Base-by-base conservation (phyloP, 2,329 filamentous ascomycete genomes). In the Grosmannia clavigera region DNA sequence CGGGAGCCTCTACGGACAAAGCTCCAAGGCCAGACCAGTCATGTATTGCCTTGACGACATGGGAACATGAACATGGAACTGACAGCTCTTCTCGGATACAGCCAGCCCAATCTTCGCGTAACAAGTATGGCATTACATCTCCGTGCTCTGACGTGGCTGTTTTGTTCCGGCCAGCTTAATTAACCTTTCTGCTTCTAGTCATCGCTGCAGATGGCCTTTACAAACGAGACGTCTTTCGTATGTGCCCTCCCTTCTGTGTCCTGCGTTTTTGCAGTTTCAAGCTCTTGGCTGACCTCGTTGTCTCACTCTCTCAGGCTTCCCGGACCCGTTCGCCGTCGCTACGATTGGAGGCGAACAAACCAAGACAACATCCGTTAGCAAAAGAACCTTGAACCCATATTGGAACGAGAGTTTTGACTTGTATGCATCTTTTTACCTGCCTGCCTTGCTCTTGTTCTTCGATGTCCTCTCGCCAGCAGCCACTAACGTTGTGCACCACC, bases 361-460 rank as follows among this genome's bases (percentile, higher is more conserved):
- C 61, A 90, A 92, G 75, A 97, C 94, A n/a, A 99, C 94, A 12
- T 87, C 87, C 46, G 94, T 97, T 67, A 95, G 94, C 73, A 97
- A 96, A 76, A 88, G 94, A 76, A 97, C 94, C 12, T 78, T 99
- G 74, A 97, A 96, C 74, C 94, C 94, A n/a, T 99, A 99, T 74
- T 99, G 94, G 94, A 99, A 99, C 74, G 94, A 99, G 78, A 91
- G 85, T 71, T 99, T 99, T 77, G 94, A 99, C 74, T 87, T 99
- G 94, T 97, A 84, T 69, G 87, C 48, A 11, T 22, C 50, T 22
- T 60, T 70, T 27, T 35, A 4, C n/a, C 38, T 63, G 46, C 62
- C 54, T 62, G 61, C 22, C 53, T 40, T 43, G 12, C 55, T 60
- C 52, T 59, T 57, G 62, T 65, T 66, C 67, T 65, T 54, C 9